Conservation (phyloP, 305 asterid genomes). For the Solanum chacoense region DNA sequence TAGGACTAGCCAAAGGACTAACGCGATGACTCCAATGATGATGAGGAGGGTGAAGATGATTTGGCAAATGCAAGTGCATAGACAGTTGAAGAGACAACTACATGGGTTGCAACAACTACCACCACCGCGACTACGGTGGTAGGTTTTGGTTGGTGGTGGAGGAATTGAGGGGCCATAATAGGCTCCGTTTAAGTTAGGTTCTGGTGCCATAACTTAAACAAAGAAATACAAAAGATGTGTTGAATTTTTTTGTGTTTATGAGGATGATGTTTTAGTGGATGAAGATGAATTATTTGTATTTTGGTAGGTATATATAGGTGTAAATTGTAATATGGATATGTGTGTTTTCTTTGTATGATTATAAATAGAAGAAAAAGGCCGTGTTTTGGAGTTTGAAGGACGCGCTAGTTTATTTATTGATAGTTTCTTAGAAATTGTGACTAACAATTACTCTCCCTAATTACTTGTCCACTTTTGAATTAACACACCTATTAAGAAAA, state of each 20-base stretch:
- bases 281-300: neutral
- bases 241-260: neutral
- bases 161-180: slow-evolving; percentile 72
- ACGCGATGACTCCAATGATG: slow-evolving; percentile 25
- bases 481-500: too few species aligned
- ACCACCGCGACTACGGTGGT: slow-evolving; percentile 54
- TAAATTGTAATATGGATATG: neutral
- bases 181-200: slow-evolving; percentile 63
- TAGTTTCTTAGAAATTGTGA: neutral
- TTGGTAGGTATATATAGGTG: neutral
- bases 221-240: neutral
- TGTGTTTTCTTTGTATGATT: neutral
- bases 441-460: neutral
- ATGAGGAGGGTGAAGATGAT: slow-evolving; percentile 41
- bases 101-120: slow-evolving; percentile 50
- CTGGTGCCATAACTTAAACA: slow-evolving; percentile 1
- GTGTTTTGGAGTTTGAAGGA: neutral
- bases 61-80: slow-evolving; percentile 58
- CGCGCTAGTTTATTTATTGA: neutral
- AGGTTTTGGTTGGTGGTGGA: slow-evolving; percentile 42
- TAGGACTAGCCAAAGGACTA: slow-evolving; percentile 52
- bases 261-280: neutral
- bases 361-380: neutral
- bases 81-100: slow-evolving; percentile 48
- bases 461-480: too few species aligned